Evolutionary conservation across 2,329 filamentous ascomycete species (phyloP).

Genomic region (Trichoderma oligosporum): DNA sequence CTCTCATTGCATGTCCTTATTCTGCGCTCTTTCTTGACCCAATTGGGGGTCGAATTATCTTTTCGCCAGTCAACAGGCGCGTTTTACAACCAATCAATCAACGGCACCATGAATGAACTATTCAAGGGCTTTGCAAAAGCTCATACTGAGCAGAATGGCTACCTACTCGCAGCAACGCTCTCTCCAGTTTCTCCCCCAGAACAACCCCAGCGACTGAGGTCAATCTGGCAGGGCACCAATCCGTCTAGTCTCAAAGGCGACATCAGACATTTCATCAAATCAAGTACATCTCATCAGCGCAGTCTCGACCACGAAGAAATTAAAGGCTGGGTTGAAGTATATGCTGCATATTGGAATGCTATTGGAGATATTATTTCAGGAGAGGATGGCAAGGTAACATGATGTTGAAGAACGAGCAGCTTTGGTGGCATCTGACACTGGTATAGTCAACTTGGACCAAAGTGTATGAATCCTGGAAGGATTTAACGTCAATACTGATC

Average conservation of each 20-base stretch:
- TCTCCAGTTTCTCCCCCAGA: conserved; percentile 63
- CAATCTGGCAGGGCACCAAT: conserved; percentile 70
- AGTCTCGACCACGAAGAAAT: conserved; percentile 64
- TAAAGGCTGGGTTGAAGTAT: conserved; percentile 83
- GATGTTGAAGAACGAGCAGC: background rate
- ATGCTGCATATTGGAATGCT: conserved; percentile 78
- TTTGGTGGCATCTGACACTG: conserved; percentile 21
- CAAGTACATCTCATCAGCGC: conserved; percentile 50
- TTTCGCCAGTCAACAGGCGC: background rate
- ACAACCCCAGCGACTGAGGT: conserved; percentile 62
- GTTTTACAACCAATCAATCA: background rate
- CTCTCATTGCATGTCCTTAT: background rate
- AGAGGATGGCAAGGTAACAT: conserved; percentile 36
- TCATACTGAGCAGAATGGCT: conserved; percentile 62
- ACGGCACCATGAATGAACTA: conserved; percentile 63
- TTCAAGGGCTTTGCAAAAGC: conserved; percentile 71
- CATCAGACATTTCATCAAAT: conserved; percentile 67
- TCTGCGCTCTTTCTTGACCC: no score
- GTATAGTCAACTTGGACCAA: conserved; percentile 65
- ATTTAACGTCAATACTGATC: conserved; percentile 70
- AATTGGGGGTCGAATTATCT: background rate
- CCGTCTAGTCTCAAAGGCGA: conserved; percentile 62
- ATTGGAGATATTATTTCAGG: conserved; percentile 66
- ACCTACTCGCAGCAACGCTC: conserved; percentile 69
- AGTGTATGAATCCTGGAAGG: conserved; percentile 86